Conservation (phyloP, 202 grass and related monocot genomes). For the Cymbopogon flexuosus region DNA sequence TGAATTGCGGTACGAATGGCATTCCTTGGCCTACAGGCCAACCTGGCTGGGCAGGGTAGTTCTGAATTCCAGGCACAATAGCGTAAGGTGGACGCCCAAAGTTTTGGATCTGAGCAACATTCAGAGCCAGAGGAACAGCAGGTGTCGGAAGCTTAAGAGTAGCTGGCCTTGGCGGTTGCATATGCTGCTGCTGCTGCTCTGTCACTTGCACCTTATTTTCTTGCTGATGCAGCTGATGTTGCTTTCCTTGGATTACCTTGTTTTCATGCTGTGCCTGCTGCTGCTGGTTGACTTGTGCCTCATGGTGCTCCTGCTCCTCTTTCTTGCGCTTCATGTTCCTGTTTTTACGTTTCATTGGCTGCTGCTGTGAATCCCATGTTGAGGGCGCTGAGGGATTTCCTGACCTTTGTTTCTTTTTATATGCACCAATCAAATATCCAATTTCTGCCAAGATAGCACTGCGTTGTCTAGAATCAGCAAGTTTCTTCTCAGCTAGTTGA, state of each 20-base stretch:
- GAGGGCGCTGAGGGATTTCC: neutral
- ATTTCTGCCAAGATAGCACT: conserved; percentile 35
- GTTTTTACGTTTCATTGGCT: neutral
- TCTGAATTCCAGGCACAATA: neutral
- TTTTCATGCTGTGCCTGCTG: neutral
- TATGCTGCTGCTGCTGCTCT: neutral
- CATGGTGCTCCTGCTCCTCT: conserved; percentile 15
- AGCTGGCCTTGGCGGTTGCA: neutral
- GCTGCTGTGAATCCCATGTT: neutral
- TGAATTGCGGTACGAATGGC: neutral
- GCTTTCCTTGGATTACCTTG: neutral
- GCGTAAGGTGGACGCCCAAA: conserved; percentile 15
- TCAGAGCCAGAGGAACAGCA: neutral
- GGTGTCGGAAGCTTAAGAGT: conserved; percentile 10
- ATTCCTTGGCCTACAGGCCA: conserved; percentile 7
- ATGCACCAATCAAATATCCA: conserved; percentile 22
- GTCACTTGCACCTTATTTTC: neutral
- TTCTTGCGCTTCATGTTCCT: conserved; percentile 39
- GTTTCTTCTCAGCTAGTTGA: conserved; percentile 29
- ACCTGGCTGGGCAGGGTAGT: neutral
- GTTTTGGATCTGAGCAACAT: conserved; percentile 1
- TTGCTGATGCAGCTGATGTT: conserved; percentile 4
- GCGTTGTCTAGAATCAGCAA: conserved; percentile 22
- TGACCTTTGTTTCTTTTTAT: conserved; percentile 14
- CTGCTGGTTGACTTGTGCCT: conserved; percentile 1